These are phyloP conservation scores for Saccharomyces hybrid DNA, from an alignment of 1,139 yeast genomes.

Conservation along the genomic window DNA sequence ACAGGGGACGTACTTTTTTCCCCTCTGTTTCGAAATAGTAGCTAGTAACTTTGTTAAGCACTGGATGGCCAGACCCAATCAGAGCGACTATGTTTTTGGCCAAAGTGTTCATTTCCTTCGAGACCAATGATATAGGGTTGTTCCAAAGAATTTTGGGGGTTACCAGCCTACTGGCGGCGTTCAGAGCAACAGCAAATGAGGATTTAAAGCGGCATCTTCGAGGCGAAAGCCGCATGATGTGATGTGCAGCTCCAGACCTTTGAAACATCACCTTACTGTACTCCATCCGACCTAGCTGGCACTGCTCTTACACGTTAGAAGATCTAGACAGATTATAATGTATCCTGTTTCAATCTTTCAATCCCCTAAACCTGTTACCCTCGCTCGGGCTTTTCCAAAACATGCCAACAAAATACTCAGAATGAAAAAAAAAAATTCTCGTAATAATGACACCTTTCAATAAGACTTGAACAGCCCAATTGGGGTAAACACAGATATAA, in stretches of 20 bases:
- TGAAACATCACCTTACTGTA: background rate
- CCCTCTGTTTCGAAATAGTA: constrained; percentile 96
- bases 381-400: background rate
- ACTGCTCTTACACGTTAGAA: background rate
- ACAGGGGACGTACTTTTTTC: constrained; percentile 85
- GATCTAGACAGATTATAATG: background rate
- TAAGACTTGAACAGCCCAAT: background rate
- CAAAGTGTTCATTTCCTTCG: constrained; percentile 85
- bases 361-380: background rate
- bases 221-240: background rate
- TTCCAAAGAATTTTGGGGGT: constrained; percentile 54
- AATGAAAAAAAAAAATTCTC: background rate
- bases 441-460: background rate
- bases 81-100: constrained; percentile 81
- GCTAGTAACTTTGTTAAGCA: constrained; percentile 79
- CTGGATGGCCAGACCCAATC: constrained; percentile 91
- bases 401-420: background rate
- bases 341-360: background rate
- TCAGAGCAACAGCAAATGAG: constrained; percentile 55
- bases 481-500: background rate
- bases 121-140: constrained; percentile 89
- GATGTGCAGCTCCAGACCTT: background rate
- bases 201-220: constrained; percentile 27
- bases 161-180: constrained; percentile 72
- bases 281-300: background rate